Evolutionary conservation across 257 asterid genomes (phyloP).

Genomic region (Fraxinus americana): DNA sequence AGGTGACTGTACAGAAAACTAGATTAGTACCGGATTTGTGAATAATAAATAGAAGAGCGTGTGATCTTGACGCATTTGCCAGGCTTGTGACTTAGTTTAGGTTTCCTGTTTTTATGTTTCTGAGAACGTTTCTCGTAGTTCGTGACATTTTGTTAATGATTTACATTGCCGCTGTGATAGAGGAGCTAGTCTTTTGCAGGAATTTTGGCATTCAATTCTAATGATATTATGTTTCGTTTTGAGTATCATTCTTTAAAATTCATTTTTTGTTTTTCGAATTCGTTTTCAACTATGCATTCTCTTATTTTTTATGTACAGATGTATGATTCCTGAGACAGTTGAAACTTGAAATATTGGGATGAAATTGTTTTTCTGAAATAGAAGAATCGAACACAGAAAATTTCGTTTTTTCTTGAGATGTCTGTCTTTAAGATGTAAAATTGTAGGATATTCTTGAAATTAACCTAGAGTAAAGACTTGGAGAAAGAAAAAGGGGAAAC

Average conservation of each 20-base stretch:
- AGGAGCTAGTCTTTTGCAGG: neutral
- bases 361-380: too few relatives aligned
- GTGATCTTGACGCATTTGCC: neutral
- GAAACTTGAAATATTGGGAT: too few relatives aligned
- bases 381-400: too few relatives aligned
- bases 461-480: too few relatives aligned
- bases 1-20: conserved; percentile 47
- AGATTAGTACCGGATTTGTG: conserved; percentile 16
- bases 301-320: too few relatives aligned
- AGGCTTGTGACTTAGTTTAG: conserved; percentile 5
- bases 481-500: too few relatives aligned
- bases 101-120: neutral
- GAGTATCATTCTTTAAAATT: too few relatives aligned
- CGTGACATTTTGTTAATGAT: neutral
- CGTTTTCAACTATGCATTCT: too few relatives aligned
- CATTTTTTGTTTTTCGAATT: too few relatives aligned
- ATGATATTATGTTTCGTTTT: neutral
- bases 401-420: too few relatives aligned
- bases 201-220: neutral
- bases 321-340: neutral
- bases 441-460: neutral
- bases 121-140: neutral
- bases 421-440: too few relatives aligned
- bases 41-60: neutral
- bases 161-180: neutral